phyloP scores from a whole-genome alignment of 2,329 filamentous ascomycete genomes.

The Neopestalotiopsis sp. region DNA sequence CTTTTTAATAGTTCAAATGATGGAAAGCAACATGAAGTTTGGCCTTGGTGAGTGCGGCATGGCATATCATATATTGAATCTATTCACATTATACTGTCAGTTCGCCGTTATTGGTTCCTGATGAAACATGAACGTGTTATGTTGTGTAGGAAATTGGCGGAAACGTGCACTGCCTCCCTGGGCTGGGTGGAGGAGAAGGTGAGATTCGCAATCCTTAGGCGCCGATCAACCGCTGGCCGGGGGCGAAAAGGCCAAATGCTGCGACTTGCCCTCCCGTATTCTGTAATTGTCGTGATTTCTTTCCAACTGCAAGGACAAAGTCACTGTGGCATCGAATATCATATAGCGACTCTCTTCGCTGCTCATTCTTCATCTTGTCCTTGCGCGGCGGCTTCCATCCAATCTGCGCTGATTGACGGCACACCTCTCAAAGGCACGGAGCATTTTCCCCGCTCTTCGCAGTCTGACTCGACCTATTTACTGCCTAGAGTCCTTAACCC shows the following conservation, averaged over 20 bases:
- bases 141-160: background rate
- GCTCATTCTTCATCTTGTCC: background rate
- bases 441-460: background rate
- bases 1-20: too few species aligned
- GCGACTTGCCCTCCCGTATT: background rate
- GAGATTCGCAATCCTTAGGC: conserved; percentile 2
- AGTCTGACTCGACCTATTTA: background rate
- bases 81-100: background rate
- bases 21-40: too few species aligned
- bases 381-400: background rate
- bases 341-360: background rate
- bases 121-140: background rate
- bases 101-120: background rate
- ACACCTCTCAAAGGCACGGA: background rate
- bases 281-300: conserved; percentile 3
- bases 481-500: conserved; percentile 1
- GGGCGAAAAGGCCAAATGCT: background rate
- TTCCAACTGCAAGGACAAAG: background rate
- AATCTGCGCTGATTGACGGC: background rate
- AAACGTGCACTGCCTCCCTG: conserved; percentile 1
- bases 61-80: too few species aligned
- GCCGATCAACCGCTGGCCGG: conserved; percentile 1
- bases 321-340: background rate
- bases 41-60: too few species aligned
- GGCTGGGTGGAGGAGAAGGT: background rate